Base-by-base conservation (phyloP, 305 asterid species). In the Solanum chacoense region DNA sequence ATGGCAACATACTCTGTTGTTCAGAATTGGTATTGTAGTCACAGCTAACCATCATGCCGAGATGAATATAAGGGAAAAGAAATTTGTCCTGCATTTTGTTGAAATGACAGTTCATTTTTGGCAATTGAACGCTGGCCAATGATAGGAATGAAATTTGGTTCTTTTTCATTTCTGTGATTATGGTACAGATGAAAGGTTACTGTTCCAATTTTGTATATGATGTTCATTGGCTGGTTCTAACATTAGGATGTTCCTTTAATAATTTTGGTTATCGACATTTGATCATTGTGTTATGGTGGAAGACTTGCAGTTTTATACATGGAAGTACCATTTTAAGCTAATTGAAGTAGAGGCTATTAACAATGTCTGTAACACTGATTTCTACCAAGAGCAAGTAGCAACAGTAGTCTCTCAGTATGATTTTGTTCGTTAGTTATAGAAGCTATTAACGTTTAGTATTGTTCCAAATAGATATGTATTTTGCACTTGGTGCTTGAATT, bases 141-240 rank as follows among this genome's bases (percentile, higher is more conserved):
- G 75, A 45, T 45, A 32, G 85, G 85, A 75, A 87, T 87, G 89
- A 34, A 87, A 22, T 74, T 87, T 42, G 76, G 28, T 20, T 75
- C 85, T 59, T 69, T 78, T 69, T 31, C 85, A 45, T 42, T 87
- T 76, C 85, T 75, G 42, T 72, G 67, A 73, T 40, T 55, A 87
- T 42, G 76, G 74, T 65, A 35, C 71, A 40, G 71, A 38, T 87
- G 85, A 42, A 87, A 87, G 73, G 71, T 24, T 55, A 87, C 38
- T 28, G 10, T 72, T 77, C 65, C 88, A 87, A 45, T 87, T 87
- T 87, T 87, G 74, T 87, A 71, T 45, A 87, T 76, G 74, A 32
- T 75, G 75, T 38, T 76, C 72, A 50, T 75, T 5, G 73, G 88
- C 74, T 87, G 83, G 73, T 87, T 36, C 86, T 83, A 45, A 31